Evolutionary conservation across 768 basidiomycete genomes (phyloP), one percentile per base, ranked within the genome.

Genomic region (Psilocybe azurescens): DNA sequence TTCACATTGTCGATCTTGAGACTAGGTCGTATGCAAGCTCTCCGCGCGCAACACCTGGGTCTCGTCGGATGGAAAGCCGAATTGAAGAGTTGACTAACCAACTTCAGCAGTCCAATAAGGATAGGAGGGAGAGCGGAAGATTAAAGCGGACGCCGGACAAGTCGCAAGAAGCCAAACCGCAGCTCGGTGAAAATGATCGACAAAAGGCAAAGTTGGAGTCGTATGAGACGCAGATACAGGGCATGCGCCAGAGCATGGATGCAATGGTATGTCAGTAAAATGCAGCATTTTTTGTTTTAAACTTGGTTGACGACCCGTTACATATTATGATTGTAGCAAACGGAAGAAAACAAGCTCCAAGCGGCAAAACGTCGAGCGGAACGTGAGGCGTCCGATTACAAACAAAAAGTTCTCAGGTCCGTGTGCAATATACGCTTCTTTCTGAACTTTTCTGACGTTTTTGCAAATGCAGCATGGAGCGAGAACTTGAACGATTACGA

Each of bases 361-460:
- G 80, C 89, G 10, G 85, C 83, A 24, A 92, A 92, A 73, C 86
- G 91, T 33, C 83, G 90, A 47, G 89, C 89, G 39, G 92, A 93
- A 67, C 82, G 90, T 41, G 91, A 94, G 66, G 89, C 88, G 32
- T 84, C 77, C 5, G 91, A 94, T 65, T 86, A 84, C 68, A 90
- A 86, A 72, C 89, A 91, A 72, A 85, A 84, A 62, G 81, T 86
- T 46, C 78, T 92, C 14, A 85, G 81, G 91, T 92, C 67, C 54
- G 88, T 67, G 20, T n/a, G 14, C 18, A 50, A 30, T 49, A 6
- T 4, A 7, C 50, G 13, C 32, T 29, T 28, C 46, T 47, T 20
- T 44, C 47, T 50, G 16, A 6, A 20, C 1, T 10, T 41, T 8
- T 14, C 9, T 16, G 2, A n/a, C 24, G 18, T 11, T 36, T 50